Conservation (phyloP, 1,284 basidiomycete genomes). For the Ustilago lituana region DNA sequence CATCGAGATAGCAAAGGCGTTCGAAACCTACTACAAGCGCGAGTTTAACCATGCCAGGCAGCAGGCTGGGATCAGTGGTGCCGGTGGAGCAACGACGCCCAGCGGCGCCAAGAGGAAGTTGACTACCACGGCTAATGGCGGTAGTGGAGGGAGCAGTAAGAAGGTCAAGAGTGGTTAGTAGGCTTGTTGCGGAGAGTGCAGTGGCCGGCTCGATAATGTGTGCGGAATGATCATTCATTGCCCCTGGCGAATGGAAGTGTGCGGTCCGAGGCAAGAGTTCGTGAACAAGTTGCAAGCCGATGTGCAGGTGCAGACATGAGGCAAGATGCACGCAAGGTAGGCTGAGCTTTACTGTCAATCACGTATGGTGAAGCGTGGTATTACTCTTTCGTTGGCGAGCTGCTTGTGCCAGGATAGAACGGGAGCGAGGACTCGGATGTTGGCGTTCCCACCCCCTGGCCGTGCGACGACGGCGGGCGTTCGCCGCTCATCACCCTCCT, state of each 20-base stretch:
- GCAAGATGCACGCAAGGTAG: too few relatives aligned
- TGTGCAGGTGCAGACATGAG: too few relatives aligned
- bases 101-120: conserved; percentile 18
- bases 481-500: conserved; percentile 6
- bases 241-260: too few relatives aligned
- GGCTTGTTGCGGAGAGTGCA: too few relatives aligned
- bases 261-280: too few relatives aligned
- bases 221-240: too few relatives aligned
- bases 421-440: background rate
- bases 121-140: background rate
- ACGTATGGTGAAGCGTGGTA: background rate
- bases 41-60: conserved; percentile 49
- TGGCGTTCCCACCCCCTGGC: background rate
- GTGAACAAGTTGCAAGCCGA: too few relatives aligned
- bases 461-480: background rate
- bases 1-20: conserved; percentile 69
- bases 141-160: conserved; percentile 18
- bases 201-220: too few relatives aligned
- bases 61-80: conserved; percentile 23
- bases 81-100: background rate
- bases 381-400: background rate
- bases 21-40: conserved; percentile 66
- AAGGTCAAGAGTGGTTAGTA: conserved; percentile 32
- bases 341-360: too few relatives aligned
- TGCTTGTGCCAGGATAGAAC: too few relatives aligned